Evolutionary conservation across 257 asterid genomes (phyloP).

Genomic region (Nemophila menziesii): DNA sequence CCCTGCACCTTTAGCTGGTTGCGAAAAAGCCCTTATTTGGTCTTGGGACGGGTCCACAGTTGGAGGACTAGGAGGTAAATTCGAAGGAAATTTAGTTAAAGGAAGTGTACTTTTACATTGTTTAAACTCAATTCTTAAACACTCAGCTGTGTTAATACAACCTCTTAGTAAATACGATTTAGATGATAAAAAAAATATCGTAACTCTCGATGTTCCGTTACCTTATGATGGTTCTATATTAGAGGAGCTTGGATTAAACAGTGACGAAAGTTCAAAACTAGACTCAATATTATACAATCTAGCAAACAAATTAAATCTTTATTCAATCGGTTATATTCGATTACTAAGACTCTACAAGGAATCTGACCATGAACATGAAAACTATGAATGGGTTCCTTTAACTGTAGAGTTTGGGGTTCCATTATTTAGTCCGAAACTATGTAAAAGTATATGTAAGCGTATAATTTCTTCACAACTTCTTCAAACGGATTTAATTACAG

Average conservation of each 20-base stretch:
- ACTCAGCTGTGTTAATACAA: conserved; percentile 88
- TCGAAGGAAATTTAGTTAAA: conserved; percentile 82
- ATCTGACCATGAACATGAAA: conserved; percentile 42
- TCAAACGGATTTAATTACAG: conserved; percentile 60
- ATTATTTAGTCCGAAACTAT: conserved; percentile 82
- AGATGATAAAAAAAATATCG: conserved; percentile 48
- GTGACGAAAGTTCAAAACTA: conserved; percentile 46
- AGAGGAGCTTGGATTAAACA: conserved; percentile 65
- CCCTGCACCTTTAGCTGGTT: conserved; percentile 97
- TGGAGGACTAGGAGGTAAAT: conserved; percentile 91
- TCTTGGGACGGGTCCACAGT: conserved; percentile 95
- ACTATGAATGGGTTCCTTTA: conserved; percentile 92
- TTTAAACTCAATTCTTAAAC: conserved; percentile 84
- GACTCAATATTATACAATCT: conserved; percentile 48
- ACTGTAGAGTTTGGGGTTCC: conserved; percentile 90
- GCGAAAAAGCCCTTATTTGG: conserved; percentile 95
- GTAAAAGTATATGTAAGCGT: conserved; percentile 71
- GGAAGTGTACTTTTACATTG: conserved; percentile 90
- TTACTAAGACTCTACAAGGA: conserved; percentile 70
- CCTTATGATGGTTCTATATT: conserved; percentile 92
- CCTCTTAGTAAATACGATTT: conserved; percentile 88
- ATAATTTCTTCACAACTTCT: conserved; percentile 79
- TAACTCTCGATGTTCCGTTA: conserved; percentile 82
- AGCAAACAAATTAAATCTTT: conserved; percentile 60
- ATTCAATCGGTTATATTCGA: conserved; percentile 82